These are phyloP conservation scores for Eucalyptus cloeziana DNA, from an alignment of 345 rosid genomes.

Conservation along the genomic window DNA sequence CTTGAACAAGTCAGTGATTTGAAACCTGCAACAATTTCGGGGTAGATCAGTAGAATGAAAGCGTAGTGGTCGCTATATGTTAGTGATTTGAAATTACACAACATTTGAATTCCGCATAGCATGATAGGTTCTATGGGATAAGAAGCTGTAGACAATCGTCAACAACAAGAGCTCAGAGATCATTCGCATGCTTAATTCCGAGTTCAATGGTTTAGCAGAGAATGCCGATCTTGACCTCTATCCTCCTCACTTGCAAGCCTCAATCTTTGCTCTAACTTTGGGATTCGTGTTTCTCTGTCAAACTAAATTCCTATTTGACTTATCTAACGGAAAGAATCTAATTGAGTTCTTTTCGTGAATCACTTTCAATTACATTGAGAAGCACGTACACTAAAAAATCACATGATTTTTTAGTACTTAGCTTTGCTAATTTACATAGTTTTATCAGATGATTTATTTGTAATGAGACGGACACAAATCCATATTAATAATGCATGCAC, in stretches of 20 bases:
- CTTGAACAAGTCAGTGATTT: too few species aligned
- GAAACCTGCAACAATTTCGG: too few species aligned
- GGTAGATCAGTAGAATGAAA: too few species aligned
- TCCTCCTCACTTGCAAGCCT: slow-evolving; percentile 10
- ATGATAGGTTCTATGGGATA: background rate
- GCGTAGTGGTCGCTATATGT: too few species aligned
- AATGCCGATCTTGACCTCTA: slow-evolving; percentile 24
- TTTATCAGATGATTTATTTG: background rate
- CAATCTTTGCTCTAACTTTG: background rate
- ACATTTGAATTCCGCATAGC: too few species aligned
- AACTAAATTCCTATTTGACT: background rate
- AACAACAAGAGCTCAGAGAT: background rate
- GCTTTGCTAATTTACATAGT: background rate
- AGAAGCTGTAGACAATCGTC: accelerated
- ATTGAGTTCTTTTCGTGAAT: background rate
- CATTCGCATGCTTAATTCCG: background rate
- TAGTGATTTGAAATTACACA: accelerated
- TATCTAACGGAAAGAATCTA: background rate
- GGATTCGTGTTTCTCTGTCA: background rate
- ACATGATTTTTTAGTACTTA: background rate
- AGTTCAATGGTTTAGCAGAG: slow-evolving; percentile 3
- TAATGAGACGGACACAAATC: background rate
- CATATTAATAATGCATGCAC: background rate
- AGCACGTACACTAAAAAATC: background rate
- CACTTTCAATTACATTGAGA: background rate